Percentiles rank a stretch among this genome's conserved stretches.
phyloP scores from a whole-genome alignment of 306 rosid genomes.

The Dalbergia cochinchinensis region DNA sequence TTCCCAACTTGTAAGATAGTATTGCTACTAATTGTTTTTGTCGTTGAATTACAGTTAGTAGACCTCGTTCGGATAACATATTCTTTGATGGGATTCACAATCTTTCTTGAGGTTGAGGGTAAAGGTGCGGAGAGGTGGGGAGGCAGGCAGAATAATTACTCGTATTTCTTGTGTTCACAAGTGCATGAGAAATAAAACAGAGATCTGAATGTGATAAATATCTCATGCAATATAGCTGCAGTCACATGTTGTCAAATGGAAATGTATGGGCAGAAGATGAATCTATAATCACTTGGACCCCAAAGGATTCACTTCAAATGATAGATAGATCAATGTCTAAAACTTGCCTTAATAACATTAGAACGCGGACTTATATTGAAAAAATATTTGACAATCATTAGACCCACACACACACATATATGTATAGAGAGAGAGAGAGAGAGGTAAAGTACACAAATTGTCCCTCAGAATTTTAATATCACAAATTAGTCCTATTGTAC shows the following conservation, averaged over 20 bases:
- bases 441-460: too few species aligned
- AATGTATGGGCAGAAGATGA: neutral
- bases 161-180: slow-evolving; percentile 36
- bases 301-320: neutral
- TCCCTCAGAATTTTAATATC: too few species aligned
- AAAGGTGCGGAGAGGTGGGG: neutral
- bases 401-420: too few species aligned
- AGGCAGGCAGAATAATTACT: slow-evolving; percentile 1
- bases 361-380: too few species aligned
- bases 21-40: too few species aligned
- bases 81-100: slow-evolving; percentile 24
- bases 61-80: neutral
- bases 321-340: neutral
- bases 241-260: neutral
- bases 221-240: neutral
- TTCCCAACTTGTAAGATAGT: neutral
- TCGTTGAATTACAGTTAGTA: neutral
- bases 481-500: too few species aligned
- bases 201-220: neutral
- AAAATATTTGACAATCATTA: too few species aligned
- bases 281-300: neutral
- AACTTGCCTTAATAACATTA: neutral
- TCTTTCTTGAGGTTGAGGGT: neutral
- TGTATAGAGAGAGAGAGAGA: too few species aligned
- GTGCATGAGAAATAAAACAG: slow-evolving; percentile 1